These are phyloP conservation scores for Globisporangium orthogonon DNA, from an alignment of 352 stramenopile genomes.

Conservation along the genomic window DNA sequence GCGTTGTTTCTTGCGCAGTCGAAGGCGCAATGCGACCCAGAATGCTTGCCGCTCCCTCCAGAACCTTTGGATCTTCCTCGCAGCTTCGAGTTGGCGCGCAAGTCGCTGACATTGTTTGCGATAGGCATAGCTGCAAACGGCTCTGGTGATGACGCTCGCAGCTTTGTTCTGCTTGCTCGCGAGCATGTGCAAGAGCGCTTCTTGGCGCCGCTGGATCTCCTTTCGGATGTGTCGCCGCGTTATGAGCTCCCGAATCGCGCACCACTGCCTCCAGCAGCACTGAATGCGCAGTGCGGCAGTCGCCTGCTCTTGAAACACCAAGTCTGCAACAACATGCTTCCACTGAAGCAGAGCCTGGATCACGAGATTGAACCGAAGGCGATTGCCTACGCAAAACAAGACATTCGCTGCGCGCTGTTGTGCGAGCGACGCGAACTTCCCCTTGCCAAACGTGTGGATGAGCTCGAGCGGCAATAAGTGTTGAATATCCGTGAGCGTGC, in stretches of 20 bases:
- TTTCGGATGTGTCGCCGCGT: slow-evolving; percentile 20
- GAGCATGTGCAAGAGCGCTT: slow-evolving; percentile 30
- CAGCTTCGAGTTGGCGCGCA: slow-evolving; percentile 16
- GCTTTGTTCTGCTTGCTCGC: slow-evolving; percentile 36
- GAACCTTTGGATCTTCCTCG: slow-evolving; percentile 35
- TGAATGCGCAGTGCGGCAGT: slow-evolving; percentile 23
- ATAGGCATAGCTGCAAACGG: slow-evolving; percentile 21
- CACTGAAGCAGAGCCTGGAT: slow-evolving; percentile 37
- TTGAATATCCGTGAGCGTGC: slow-evolving; percentile 42
- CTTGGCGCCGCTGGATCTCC: slow-evolving; percentile 42
- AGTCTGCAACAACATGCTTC: slow-evolving; percentile 19
- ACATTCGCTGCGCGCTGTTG: slow-evolving; percentile 49
- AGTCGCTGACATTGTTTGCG: slow-evolving; percentile 4
- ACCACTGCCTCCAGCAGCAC: slow-evolving; percentile 57
- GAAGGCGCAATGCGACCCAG: slow-evolving; percentile 38
- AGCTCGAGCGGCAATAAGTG: slow-evolving; percentile 58
- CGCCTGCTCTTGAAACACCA: slow-evolving; percentile 13
- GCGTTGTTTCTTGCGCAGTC: slow-evolving; percentile 27
- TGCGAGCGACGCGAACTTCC: slow-evolving; percentile 52
- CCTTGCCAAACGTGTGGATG: slow-evolving; percentile 51
- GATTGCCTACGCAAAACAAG: slow-evolving; percentile 34
- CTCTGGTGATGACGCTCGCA: slow-evolving; percentile 36
- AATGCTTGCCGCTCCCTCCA: slow-evolving; percentile 39
- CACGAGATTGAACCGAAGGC: slow-evolving; percentile 34
- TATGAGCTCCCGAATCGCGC: slow-evolving; percentile 19